Conservation (phyloP, 768 basidiomycete species). For the Lanmaoa rubissima region DNA sequence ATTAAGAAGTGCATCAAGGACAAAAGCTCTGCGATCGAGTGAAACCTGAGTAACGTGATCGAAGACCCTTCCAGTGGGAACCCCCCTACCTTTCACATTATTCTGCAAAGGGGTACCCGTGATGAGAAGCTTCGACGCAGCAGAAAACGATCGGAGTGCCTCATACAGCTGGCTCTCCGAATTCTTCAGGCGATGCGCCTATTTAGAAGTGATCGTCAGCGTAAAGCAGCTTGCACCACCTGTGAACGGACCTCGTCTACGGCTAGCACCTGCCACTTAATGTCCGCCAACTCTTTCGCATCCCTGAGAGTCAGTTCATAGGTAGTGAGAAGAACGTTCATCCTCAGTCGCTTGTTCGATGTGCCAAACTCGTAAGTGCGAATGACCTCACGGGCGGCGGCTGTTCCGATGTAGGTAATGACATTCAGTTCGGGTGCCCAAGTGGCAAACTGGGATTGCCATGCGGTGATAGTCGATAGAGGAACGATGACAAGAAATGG, state of each 20-base stretch:
- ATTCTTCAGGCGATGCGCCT: conserved; percentile 98
- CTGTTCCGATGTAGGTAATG: conserved; percentile 93
- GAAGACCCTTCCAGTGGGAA: background rate
- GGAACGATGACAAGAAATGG: conserved; percentile 98
- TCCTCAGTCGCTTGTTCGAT: conserved; percentile 86
- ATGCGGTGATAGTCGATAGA: conserved; percentile 95
- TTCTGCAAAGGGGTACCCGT: conserved; percentile 98
- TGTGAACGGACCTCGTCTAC: conserved; percentile 80
- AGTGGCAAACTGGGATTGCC: conserved; percentile 90
- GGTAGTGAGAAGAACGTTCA: conserved; percentile 96
- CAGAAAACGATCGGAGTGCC: conserved; percentile 83
- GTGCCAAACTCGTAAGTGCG: conserved; percentile 89
- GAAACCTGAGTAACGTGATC: conserved; percentile 7
- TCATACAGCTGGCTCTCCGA: conserved; percentile 97
- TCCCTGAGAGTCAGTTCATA: conserved; percentile 96
- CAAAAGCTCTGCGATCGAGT: conserved; percentile 64
- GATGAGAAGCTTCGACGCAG: conserved; percentile 91
- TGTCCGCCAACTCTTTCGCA: conserved; percentile 79
- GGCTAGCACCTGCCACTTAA: conserved; percentile 96
- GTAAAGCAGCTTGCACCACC: background rate
- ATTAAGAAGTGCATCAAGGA: conserved; percentile 99
- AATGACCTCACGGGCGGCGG: conserved; percentile 84
- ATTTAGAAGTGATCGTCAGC: conserved; percentile 16
- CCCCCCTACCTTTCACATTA: conserved; percentile 87
- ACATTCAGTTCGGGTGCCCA: conserved; percentile 99